Evolutionary conservation across 805 yeast genomes (phyloP).

Genomic region (Kodamaea fukazawae): DNA sequence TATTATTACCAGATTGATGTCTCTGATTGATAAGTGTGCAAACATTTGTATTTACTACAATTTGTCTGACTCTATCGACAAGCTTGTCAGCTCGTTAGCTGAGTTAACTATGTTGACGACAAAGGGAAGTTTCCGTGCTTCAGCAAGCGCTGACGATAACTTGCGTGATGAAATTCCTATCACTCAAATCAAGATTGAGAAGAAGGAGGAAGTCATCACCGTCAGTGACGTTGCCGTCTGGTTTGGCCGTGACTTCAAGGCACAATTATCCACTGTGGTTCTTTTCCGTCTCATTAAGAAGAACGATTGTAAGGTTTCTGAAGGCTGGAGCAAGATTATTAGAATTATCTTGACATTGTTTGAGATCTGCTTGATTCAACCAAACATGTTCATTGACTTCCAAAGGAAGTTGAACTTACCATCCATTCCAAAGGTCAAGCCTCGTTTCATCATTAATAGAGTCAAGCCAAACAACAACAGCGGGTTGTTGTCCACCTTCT

Average conservation of each 20-base stretch:
- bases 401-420: conserved; percentile 55
- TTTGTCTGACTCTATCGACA: conserved; percentile 56
- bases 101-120: conserved; percentile 65
- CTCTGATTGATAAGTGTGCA: conserved; percentile 84
- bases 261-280: conserved; percentile 85
- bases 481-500: conserved; percentile 85
- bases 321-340: conserved; percentile 61
- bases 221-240: conserved; percentile 80
- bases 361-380: conserved; percentile 68
- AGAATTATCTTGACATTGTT: conserved; percentile 62
- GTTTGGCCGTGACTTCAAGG: conserved; percentile 88
- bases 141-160: conserved; percentile 14
- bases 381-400: conserved; percentile 58
- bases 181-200: conserved; percentile 44
- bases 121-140: conserved; percentile 25
- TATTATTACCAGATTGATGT: conserved; percentile 79
- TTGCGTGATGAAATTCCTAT: conserved; percentile 35
- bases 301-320: conserved; percentile 48
- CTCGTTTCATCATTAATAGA: conserved; percentile 64
- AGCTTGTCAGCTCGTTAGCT: conserved; percentile 62
- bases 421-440: conserved; percentile 57
- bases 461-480: conserved; percentile 64
- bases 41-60: conserved; percentile 67
- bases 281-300: conserved; percentile 72
- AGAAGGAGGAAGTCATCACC: conserved; percentile 50